Percentiles rank a stretch among this genome's conserved stretches.
phyloP scores from a whole-genome alignment of 148 eudicot species.

The Heliosperma pusillum region DNA sequence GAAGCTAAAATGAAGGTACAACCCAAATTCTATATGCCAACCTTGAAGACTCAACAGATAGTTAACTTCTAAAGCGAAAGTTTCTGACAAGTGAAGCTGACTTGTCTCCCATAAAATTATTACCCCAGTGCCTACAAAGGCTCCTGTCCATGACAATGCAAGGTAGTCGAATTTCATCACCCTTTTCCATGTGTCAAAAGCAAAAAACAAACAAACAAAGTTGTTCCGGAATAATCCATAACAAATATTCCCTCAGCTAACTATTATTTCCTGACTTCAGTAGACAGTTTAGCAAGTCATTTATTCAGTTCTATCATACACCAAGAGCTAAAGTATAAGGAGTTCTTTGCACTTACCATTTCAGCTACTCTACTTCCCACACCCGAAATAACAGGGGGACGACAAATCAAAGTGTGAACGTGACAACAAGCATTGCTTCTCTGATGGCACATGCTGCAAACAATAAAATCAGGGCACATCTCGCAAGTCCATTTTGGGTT shows the following conservation, averaged over 20 bases:
- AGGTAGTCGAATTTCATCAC: not conserved
- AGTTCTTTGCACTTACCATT: constrained; percentile 25
- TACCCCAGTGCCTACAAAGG: not conserved
- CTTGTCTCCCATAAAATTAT: not conserved
- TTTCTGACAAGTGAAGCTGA: not conserved
- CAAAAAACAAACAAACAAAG: not conserved
- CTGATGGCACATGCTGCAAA: constrained; percentile 48
- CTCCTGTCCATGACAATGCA: not conserved
- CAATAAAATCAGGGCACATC: constrained; percentile 46
- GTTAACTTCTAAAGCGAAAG: not conserved
- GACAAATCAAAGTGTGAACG: constrained; percentile 33
- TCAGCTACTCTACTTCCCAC: constrained; percentile 16
- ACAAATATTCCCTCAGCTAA: not conserved
- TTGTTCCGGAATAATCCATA: not conserved
- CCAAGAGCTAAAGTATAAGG: not conserved
- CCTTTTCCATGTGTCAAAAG: not conserved
- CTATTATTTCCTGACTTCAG: not conserved
- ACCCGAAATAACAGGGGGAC: constrained; percentile 17
- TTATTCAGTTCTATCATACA: not conserved
- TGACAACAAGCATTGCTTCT: constrained; percentile 41
- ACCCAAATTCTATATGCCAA: not conserved
- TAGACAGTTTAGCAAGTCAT: not conserved
- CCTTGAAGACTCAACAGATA: not conserved
- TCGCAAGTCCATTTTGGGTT: constrained; percentile 51
- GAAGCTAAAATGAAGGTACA: not conserved